Evolutionary conservation across 2,329 filamentous ascomycete genomes (phyloP).

Genomic region (Colletotrichum coccodes): DNA sequence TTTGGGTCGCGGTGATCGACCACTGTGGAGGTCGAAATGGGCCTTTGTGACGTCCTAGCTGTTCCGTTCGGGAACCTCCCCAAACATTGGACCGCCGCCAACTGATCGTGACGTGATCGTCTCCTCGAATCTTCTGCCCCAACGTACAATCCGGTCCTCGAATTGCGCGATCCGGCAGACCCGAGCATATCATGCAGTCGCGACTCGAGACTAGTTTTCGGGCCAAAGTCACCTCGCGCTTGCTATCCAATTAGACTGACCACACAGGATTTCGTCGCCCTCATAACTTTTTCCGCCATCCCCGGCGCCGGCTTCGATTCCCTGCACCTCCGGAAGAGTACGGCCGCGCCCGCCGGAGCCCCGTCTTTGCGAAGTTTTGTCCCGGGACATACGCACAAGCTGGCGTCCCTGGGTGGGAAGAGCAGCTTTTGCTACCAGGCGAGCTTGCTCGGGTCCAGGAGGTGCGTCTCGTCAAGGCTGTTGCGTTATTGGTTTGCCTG

Average conservation of each 20-base stretch:
- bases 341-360: conserved; percentile 60
- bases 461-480: conserved; percentile 26
- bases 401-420: conserved; percentile 64
- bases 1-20: background rate
- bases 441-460: conserved; percentile 1
- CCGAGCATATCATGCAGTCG: background rate
- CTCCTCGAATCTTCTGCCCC: background rate
- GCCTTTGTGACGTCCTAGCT: background rate
- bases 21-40: background rate
- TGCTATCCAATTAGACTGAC: conserved; percentile 41
- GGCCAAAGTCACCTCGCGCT: conserved; percentile 40
- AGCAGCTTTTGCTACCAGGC: conserved; percentile 55
- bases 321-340: conserved; percentile 62
- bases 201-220: background rate
- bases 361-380: conserved; percentile 68
- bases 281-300: conserved; percentile 49
- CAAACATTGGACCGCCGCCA: background rate
- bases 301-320: conserved; percentile 43
- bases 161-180: background rate
- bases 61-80: background rate
- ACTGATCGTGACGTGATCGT: background rate
- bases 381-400: conserved; percentile 60
- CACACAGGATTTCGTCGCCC: conserved; percentile 44
- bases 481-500: background rate
- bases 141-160: background rate